These are phyloP conservation scores for Deuterostichococcus epilithicus DNA, from an alignment of 139 green algal species.

Conservation along the genomic window DNA sequence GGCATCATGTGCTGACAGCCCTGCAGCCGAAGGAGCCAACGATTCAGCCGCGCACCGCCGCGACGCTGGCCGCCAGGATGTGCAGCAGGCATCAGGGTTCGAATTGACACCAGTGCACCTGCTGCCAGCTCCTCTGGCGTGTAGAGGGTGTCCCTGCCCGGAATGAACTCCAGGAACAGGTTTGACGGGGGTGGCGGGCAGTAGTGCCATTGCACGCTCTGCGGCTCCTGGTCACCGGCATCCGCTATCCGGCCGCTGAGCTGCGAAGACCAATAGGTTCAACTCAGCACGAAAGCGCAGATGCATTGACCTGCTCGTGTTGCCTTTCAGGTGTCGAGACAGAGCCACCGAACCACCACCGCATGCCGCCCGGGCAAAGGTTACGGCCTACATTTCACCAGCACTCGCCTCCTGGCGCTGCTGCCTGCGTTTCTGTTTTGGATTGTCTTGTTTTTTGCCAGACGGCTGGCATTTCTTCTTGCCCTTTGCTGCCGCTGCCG, in stretches of 20 bases:
- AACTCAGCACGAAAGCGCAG: no score
- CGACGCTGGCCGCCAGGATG: background rate
- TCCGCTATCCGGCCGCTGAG: background rate
- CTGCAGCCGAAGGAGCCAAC: background rate
- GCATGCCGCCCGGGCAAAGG: no score
- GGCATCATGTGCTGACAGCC: conserved; percentile 10
- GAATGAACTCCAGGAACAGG: conserved; percentile 19
- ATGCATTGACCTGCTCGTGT: no score
- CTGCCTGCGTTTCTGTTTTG: no score
- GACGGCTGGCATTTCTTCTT: no score
- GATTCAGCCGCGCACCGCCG: background rate
- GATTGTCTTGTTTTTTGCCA: no score
- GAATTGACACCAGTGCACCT: background rate
- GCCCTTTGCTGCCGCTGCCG: no score
- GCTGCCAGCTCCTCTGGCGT: conserved; percentile 5
- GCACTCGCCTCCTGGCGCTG: no score
- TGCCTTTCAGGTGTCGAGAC: no score
- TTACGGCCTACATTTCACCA: no score
- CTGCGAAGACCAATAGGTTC: background rate
- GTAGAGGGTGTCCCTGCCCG: conserved; percentile 13
- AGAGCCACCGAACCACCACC: no score
- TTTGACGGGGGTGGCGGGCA: background rate
- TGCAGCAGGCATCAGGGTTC: background rate
- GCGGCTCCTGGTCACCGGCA: background rate
- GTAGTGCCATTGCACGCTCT: conserved; percentile 2